A percentile compares a stretch with the other conserved stretches of the same genome.
phyloP scores from a whole-genome alignment of 1,284 basidiomycete genomes.

The Puccinia polysora region DNA sequence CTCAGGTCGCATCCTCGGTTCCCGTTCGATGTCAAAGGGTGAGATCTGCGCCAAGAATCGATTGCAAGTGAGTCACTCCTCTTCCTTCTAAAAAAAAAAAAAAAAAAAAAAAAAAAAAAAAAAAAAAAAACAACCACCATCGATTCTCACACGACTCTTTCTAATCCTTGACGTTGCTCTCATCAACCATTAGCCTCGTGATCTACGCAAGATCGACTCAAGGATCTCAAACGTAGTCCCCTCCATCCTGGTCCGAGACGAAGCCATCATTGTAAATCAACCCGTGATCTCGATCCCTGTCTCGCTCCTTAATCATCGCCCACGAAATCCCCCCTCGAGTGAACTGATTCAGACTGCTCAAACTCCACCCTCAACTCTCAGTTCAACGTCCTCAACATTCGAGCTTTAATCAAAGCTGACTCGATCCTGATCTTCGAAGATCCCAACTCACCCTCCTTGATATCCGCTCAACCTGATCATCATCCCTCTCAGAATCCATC shows the following conservation, averaged over 20 bases:
- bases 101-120: no score
- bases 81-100: background rate
- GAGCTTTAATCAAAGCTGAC: conserved; percentile 89
- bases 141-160: conserved; percentile 33
- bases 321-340: background rate
- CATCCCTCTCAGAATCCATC: background rate
- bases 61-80: conserved; percentile 65
- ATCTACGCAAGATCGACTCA: conserved; percentile 93
- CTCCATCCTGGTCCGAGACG: conserved; percentile 80
- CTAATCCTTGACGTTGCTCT: conserved; percentile 23
- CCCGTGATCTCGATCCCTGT: conserved; percentile 10
- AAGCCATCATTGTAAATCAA: conserved; percentile 71
- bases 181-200: conserved; percentile 68
- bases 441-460: conserved; percentile 61
- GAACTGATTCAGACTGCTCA: background rate
- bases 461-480: background rate
- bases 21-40: conserved; percentile 57
- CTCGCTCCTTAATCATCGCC: background rate
- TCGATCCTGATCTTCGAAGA: conserved; percentile 87
- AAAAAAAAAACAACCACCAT: no score
- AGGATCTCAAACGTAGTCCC: conserved; percentile 89
- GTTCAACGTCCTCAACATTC: conserved; percentile 89
- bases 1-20: background rate
- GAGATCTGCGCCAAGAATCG: conserved; percentile 82
- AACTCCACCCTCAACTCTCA: conserved; percentile 53